Percentiles rank a stretch among this genome's conserved stretches.
phyloP scores from a whole-genome alignment of 139 green algal genomes.

The Chlamydomonas asymmetrica region DNA sequence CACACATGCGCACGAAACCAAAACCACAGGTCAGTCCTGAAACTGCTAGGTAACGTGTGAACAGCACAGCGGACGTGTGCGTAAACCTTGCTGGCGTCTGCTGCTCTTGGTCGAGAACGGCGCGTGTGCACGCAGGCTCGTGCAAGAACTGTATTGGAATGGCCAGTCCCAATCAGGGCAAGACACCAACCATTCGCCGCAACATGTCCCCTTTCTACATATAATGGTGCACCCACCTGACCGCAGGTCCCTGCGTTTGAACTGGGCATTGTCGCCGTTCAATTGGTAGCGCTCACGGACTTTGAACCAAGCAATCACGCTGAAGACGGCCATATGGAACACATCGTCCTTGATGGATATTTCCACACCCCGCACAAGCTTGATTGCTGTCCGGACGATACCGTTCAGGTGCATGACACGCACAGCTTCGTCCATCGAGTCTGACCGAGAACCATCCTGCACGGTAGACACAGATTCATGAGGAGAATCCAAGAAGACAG shows the following conservation, averaged over 20 bases:
- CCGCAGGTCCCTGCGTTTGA: slow-evolving; percentile 17
- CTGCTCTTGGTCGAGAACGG: too few relatives aligned
- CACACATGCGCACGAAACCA: too few relatives aligned
- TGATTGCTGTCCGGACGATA: slow-evolving; percentile 13
- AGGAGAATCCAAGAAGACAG: background rate
- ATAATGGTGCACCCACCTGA: slow-evolving; percentile 2
- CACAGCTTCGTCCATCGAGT: slow-evolving; percentile 18
- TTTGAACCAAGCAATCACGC: slow-evolving; percentile 22
- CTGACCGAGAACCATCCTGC: slow-evolving; percentile 16
- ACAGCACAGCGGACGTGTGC: too few relatives aligned
- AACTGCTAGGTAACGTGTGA: too few relatives aligned
- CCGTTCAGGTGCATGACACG: slow-evolving; percentile 15
- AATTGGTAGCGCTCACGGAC: slow-evolving; percentile 21
- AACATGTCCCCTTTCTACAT: too few relatives aligned
- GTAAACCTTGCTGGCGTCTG: too few relatives aligned
- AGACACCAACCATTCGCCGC: too few relatives aligned
- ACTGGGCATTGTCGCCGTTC: background rate
- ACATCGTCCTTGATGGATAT: background rate
- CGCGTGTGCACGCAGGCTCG: too few relatives aligned
- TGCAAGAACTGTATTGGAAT: too few relatives aligned
- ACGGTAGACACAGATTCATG: background rate
- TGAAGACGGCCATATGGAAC: slow-evolving; percentile 19
- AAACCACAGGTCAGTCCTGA: too few relatives aligned
- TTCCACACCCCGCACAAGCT: slow-evolving; percentile 17
- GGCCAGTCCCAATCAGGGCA: too few relatives aligned